Conservation (phyloP, 192 early-diverging fungal species). For the Pilobolus umbonatus region DNA sequence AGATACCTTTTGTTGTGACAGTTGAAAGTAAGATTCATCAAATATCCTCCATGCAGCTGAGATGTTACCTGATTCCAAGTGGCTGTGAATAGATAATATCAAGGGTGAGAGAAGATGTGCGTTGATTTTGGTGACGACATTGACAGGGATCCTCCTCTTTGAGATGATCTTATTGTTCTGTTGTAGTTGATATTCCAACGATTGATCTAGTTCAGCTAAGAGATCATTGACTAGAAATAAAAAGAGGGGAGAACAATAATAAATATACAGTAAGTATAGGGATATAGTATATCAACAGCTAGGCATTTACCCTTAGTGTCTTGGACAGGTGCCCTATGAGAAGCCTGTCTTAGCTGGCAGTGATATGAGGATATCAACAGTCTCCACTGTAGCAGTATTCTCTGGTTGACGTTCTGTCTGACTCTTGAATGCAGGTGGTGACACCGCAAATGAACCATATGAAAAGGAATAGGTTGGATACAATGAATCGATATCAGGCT, state of each 20-base stretch:
- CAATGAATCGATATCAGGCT: too few species aligned
- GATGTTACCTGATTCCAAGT: neutral
- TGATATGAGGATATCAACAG: neutral
- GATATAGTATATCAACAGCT: neutral
- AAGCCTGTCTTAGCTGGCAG: slow-evolving; percentile 1
- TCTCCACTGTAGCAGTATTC: neutral
- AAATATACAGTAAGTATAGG: neutral
- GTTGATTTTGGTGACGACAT: slow-evolving; percentile 5
- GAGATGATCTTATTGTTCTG: neutral
- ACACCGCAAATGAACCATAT: slow-evolving; percentile 9
- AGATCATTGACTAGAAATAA: neutral
- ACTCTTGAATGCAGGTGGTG: slow-evolving; percentile 14
- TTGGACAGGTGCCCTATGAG: neutral
- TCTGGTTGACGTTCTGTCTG: neutral
- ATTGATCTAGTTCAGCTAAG: neutral
- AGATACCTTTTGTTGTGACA: neutral
- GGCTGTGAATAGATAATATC: slow-evolving; percentile 5
- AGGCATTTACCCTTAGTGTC: slow-evolving; percentile 2
- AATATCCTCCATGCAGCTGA: slow-evolving; percentile 12
- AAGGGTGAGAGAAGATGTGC: slow-evolving; percentile 6
- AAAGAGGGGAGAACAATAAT: neutral
- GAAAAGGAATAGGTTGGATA: too few species aligned
- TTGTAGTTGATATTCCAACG: neutral
- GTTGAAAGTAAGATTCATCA: neutral
- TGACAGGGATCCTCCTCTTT: neutral